These are phyloP conservation scores for Durio zibethinus DNA, from an alignment of 345 rosid genomes.

Conservation along the genomic window DNA sequence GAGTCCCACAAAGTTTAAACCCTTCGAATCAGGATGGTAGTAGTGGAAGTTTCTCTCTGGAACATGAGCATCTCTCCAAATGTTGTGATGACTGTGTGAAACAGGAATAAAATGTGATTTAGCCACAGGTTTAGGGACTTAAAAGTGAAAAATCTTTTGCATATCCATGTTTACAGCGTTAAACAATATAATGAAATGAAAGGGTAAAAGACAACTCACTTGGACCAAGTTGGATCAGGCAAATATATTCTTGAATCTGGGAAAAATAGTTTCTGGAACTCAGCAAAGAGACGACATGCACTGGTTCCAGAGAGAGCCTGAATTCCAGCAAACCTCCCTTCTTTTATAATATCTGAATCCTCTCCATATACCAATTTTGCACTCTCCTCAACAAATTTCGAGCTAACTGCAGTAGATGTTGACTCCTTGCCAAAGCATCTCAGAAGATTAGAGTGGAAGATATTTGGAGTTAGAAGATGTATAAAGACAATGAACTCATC, in stretches of 20 bases:
- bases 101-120: background rate
- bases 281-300: conserved; percentile 64
- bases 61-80: conserved; percentile 57
- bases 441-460: conserved; percentile 1
- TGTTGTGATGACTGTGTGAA: conserved; percentile 51
- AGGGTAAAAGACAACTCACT: conserved; percentile 32
- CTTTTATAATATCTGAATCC: conserved; percentile 40
- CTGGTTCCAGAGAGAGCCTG: conserved; percentile 64
- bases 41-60: conserved; percentile 35
- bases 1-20: conserved; percentile 46
- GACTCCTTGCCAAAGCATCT: conserved; percentile 43
- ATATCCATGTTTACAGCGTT: background rate
- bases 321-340: conserved; percentile 49
- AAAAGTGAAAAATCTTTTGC: too few relatives aligned
- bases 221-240: conserved; percentile 64
- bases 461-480: background rate
- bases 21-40: conserved; percentile 39
- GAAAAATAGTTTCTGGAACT: conserved; percentile 53
- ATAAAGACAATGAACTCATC: conserved; percentile 1
- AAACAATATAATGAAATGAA: background rate
- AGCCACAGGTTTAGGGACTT: background rate
- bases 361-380: conserved; percentile 46
- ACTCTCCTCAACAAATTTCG: conserved; percentile 49
- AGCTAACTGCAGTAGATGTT: conserved; percentile 33
- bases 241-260: conserved; percentile 50